Evolutionary conservation across 2,329 filamentous ascomycete genomes (phyloP), one percentile per base, ranked within the genome.

Genomic region (Sporothrix schenckii): DNA sequence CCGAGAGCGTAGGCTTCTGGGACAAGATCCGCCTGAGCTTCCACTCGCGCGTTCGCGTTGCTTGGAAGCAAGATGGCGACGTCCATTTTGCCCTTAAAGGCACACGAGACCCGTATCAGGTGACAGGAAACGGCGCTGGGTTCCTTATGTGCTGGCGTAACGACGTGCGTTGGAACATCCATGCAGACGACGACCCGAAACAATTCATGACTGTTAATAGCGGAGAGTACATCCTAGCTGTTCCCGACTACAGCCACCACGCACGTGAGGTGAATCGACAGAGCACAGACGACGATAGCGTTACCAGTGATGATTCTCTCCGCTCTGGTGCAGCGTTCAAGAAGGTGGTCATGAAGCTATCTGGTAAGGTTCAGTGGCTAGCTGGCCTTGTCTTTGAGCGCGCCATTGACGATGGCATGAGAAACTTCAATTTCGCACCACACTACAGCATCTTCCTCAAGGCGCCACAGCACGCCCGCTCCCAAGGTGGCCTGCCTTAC

Each of bases 81-180:
- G 92, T 99, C 47, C 95, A 98, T 78, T 84, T 99, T 34, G 90
- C 93, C 44, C 85, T 99, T 47, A 99, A 99, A 81, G 93, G 92
- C 77, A 88, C 94, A 68, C 88, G 96, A 70, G 94, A 99, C 80
- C 95, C 95, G 2, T 99, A 99, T 78, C 87, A 92, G 72, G 90
- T 99, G 58, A 97, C 93, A 52, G 94, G 94, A 10, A 91, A 94
- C 75, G 95, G 95, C 52, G 94, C 94, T 47, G 95, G 95, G 4
- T 97, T 99, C 77, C 87, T 98, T 56, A 97, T 99, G 93, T 98
- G 96, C 79, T 99, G 94, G 94, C 91, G 95, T 68, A 96, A 93
- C 76, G 92, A 97, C 78, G 94, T 99, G 50, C 89, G 88, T 72
- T 96, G 93, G 88, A 91, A 90, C 72, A 89, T 99, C 67, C 91